These are phyloP conservation scores for Aspergillus unguis DNA, from an alignment of 2,329 filamentous ascomycete genomes.

Conservation along the genomic window DNA sequence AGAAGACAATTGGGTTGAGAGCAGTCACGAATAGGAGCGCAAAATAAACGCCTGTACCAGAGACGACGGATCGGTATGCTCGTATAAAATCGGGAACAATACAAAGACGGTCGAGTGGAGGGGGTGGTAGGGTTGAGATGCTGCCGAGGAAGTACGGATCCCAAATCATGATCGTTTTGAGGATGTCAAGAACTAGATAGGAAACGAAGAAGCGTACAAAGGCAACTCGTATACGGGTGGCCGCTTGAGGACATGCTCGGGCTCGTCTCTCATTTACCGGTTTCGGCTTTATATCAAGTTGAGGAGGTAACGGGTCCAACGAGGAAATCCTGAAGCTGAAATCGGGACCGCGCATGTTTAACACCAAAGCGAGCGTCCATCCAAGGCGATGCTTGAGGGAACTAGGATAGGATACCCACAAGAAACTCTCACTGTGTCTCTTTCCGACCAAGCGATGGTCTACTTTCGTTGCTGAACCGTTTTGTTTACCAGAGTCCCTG, in stretches of 20 bases:
- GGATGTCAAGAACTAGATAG: slow-evolving; percentile 67
- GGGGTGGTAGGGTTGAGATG: slow-evolving; percentile 45
- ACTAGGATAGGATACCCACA: slow-evolving; percentile 55
- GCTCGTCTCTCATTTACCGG: slow-evolving; percentile 5
- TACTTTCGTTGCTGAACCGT: neutral
- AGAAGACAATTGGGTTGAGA: slow-evolving; percentile 59
- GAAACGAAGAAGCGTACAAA: slow-evolving; percentile 49
- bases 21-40: slow-evolving; percentile 62
- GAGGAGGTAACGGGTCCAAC: slow-evolving; percentile 37
- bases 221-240: slow-evolving; percentile 47
- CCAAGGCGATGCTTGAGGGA: slow-evolving; percentile 53
- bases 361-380: slow-evolving; percentile 57
- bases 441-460: neutral
- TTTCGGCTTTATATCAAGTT: slow-evolving; percentile 17
- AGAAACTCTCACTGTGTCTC: slow-evolving; percentile 28
- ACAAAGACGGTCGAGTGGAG: slow-evolving; percentile 42
- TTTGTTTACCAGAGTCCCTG: neutral
- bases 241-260: slow-evolving; percentile 38
- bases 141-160: slow-evolving; percentile 74
- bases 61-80: slow-evolving; percentile 56
- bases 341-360: slow-evolving; percentile 57
- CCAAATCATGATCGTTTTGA: slow-evolving; percentile 65
- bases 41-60: slow-evolving; percentile 55
- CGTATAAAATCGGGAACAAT: slow-evolving; percentile 45
- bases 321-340: slow-evolving; percentile 58